phyloP scores from a whole-genome alignment of 1,284 basidiomycete genomes.

The Schizopora paradoxa region DNA sequence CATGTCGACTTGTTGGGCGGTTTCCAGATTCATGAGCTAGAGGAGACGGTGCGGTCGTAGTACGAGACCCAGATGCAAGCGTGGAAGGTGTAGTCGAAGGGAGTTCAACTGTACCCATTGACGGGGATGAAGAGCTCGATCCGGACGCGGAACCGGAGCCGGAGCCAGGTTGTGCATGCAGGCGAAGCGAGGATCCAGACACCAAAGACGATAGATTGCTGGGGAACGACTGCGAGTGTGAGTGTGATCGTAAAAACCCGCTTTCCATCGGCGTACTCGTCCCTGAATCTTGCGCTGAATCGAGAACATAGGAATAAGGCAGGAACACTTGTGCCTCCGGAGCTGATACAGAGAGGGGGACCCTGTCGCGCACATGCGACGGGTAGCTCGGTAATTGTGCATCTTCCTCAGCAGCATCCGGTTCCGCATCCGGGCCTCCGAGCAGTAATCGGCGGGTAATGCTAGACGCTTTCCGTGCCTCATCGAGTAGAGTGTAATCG shows the following conservation, averaged over 20 bases:
- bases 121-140: neutral
- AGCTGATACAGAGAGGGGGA: constrained; percentile 69
- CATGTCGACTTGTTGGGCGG: too few relatives aligned
- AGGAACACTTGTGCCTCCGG: constrained; percentile 55
- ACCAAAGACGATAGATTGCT: constrained; percentile 30
- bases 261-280: constrained; percentile 29
- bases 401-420: constrained; percentile 49
- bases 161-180: constrained; percentile 16
- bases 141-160: neutral
- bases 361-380: constrained; percentile 83
- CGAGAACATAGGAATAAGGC: constrained; percentile 21
- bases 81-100: too few relatives aligned
- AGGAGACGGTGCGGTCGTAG: too few relatives aligned
- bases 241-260: constrained; percentile 75
- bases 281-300: constrained; percentile 36
- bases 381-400: constrained; percentile 81
- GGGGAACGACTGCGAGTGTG: constrained; percentile 70
- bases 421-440: constrained; percentile 36
- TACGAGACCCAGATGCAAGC: constrained; percentile 1
- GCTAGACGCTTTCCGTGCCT: constrained; percentile 66
- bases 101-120: too few relatives aligned
- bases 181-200: constrained; percentile 22
- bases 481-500: constrained; percentile 64
- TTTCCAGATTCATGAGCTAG: too few relatives aligned
- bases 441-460: constrained; percentile 67